Percentiles rank a stretch among this genome's conserved stretches.
These are phyloP conservation scores for Mortierella sp. DNA, from an alignment of 371 early-diverging fungal species.

Conservation along the genomic window DNA sequence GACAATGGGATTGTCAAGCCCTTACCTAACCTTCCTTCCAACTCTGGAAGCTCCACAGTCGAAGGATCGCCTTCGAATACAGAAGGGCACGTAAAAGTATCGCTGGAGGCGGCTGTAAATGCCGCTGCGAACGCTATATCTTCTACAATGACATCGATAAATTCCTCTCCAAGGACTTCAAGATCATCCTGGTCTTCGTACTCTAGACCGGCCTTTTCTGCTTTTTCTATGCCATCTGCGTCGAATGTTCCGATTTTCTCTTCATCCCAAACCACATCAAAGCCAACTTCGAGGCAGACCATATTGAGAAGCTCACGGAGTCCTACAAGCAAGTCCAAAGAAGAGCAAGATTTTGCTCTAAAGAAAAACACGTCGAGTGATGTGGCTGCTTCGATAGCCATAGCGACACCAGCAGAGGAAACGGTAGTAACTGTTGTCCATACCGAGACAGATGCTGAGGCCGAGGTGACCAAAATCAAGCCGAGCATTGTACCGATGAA, in stretches of 20 bases:
- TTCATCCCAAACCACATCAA: not conserved
- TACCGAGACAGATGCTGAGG: not conserved
- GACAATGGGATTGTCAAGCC: constrained; percentile 37
- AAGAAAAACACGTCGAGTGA: not conserved
- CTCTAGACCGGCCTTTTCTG: constrained; percentile 36
- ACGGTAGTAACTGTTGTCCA: not conserved
- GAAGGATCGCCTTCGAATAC: not conserved
- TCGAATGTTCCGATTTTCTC: constrained; percentile 35
- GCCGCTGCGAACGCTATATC: not conserved
- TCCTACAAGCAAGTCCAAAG: constrained; percentile 2
- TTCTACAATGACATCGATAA: constrained; percentile 6
- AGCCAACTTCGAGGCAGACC: not conserved
- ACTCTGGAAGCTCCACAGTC: not conserved
- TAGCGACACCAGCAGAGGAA: not conserved
- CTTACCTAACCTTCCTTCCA: constrained; percentile 7
- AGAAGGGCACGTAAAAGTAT: not conserved
- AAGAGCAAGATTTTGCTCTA: not conserved
- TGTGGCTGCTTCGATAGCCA: not conserved
- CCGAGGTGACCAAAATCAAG: no score
- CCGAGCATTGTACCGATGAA: not conserved
- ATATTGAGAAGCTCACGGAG: constrained; percentile 14
- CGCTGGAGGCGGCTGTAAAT: constrained; percentile 10
- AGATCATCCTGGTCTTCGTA: constrained; percentile 38
- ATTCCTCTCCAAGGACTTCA: constrained; percentile 29
- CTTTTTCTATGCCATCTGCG: constrained; percentile 45